These are phyloP conservation scores for Stereocaulon alpinum DNA, from an alignment of 495 filamentous ascomycete genomes.

Conservation along the genomic window DNA sequence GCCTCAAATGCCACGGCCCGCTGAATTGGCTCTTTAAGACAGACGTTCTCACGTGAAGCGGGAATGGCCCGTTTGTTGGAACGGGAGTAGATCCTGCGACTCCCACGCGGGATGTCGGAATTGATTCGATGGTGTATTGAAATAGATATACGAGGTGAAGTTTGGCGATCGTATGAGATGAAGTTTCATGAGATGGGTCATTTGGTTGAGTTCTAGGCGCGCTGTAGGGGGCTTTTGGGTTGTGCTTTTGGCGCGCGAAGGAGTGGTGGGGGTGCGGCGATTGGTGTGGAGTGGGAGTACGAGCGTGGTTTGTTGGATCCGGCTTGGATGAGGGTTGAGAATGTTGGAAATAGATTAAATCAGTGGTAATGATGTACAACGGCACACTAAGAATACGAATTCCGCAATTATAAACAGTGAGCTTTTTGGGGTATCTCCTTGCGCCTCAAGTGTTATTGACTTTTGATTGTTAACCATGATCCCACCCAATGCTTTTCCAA, in stretches of 20 bases:
- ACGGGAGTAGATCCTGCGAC: background rate
- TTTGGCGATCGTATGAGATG: constrained; percentile 1
- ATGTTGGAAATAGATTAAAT: no score
- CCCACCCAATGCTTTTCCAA: no score
- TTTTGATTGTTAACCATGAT: no score
- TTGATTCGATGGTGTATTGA: background rate
- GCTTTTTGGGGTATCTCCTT: no score
- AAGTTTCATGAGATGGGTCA: background rate
- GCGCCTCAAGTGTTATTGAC: no score
- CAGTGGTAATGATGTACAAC: no score
- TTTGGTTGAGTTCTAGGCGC: background rate
- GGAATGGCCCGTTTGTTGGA: background rate
- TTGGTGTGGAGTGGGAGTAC: no score
- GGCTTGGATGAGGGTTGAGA: no score
- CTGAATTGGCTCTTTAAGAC: no score
- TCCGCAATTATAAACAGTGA: no score
- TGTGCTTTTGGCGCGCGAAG: constrained; percentile 5
- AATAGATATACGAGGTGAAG: background rate
- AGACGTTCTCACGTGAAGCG: background rate
- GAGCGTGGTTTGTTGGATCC: no score
- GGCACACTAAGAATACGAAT: no score
- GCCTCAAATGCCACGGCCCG: background rate
- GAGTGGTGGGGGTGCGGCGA: background rate
- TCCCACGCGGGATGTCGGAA: background rate
- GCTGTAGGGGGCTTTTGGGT: background rate